These are phyloP conservation scores for Trichoderma semiorbis DNA, from an alignment of 2,329 filamentous ascomycete genomes.

Conservation along the genomic window DNA sequence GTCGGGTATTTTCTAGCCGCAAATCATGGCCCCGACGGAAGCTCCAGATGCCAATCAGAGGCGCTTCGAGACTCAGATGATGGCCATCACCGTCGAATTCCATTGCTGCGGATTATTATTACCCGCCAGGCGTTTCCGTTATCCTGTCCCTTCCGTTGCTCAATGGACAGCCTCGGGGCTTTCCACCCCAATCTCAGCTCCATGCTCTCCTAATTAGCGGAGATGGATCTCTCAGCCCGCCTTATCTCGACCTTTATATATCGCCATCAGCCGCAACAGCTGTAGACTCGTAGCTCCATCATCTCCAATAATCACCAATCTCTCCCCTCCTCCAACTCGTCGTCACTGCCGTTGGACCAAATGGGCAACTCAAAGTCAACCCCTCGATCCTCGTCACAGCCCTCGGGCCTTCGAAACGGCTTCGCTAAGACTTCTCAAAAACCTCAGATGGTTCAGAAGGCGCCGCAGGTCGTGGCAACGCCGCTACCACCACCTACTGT, in stretches of 20 bases:
- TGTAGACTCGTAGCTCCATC: not conserved
- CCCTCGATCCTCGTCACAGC: conserved; percentile 3
- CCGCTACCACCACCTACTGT: not conserved
- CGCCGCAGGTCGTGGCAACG: not conserved
- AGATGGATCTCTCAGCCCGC: not conserved
- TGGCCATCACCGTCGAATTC: not conserved
- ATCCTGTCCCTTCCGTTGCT: not conserved
- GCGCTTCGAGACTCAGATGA: not conserved
- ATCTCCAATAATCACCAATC: not conserved
- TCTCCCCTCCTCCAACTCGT: not conserved
- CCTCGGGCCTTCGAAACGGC: conserved; percentile 9
- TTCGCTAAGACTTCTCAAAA: not conserved
- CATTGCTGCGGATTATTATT: not conserved
- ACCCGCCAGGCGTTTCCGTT: not conserved
- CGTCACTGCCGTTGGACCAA: not conserved
- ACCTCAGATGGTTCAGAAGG: conserved; percentile 5
- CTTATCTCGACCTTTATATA: conserved; percentile 13
- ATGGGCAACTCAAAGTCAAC: conserved; percentile 12
- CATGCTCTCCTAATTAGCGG: not conserved
- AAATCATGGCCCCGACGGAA: not conserved
- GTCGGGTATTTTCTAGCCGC: conserved; percentile 2
- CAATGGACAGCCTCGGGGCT: conserved; percentile 2
- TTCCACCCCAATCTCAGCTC: conserved; percentile 6
- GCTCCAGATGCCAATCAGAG: not conserved
- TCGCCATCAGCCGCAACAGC: not conserved